phyloP scores from a whole-genome alignment of 169 alveolate species.

The Babesia ovis region DNA sequence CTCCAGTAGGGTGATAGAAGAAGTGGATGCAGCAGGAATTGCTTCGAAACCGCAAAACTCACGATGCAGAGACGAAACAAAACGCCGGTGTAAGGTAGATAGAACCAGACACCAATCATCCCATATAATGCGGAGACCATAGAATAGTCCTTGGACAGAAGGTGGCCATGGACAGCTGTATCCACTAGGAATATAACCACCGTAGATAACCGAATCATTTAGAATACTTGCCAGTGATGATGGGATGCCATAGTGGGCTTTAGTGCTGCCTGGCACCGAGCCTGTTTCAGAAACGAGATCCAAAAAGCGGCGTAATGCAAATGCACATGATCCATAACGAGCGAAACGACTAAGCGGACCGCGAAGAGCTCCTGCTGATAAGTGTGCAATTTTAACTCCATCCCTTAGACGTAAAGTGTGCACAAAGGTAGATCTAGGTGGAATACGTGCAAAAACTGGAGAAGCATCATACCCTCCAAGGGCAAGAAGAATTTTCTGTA shows the following conservation, averaged over 20 bases:
- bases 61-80: slow-evolving; percentile 11
- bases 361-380: slow-evolving; percentile 19
- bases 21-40: neutral
- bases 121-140: slow-evolving; percentile 4
- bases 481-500: slow-evolving; percentile 9
- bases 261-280: neutral
- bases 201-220: neutral
- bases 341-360: neutral
- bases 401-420: neutral
- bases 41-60: slow-evolving; percentile 35
- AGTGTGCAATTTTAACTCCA: slow-evolving; percentile 8
- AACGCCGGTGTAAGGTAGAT: slow-evolving; percentile 6
- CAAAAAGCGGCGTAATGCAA: neutral
- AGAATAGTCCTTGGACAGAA: neutral
- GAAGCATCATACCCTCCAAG: slow-evolving; percentile 34
- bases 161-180: slow-evolving; percentile 19
- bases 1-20: neutral
- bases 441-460: slow-evolving; percentile 14
- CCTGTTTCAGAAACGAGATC: neutral
- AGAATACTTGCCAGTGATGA: neutral
- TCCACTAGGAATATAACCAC: neutral
- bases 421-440: neutral
- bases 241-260: neutral
- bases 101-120: slow-evolving; percentile 10
- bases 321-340: slow-evolving; percentile 19